A percentile compares a stretch with the other conserved stretches of the same genome.
Evolutionary conservation across 176 grass and related monocot genomes (phyloP).

Genomic region (Phyllostachys edulis): DNA sequence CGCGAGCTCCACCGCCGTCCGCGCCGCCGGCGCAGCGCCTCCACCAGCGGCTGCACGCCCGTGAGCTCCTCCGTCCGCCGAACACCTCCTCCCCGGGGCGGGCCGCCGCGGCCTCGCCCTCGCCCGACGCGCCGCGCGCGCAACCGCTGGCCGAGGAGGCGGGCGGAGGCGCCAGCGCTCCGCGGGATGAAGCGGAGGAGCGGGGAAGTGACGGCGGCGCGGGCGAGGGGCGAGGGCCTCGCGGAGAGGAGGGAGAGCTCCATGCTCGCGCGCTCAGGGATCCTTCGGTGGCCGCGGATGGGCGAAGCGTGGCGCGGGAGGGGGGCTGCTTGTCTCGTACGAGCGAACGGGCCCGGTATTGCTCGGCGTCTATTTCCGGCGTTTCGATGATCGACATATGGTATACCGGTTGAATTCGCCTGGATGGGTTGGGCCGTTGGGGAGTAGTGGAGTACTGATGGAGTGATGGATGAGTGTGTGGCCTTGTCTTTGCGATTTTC

Average conservation of each 20-base stretch:
- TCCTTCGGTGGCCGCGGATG: neutral
- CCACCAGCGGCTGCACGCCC: constrained; percentile 58
- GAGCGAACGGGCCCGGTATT: neutral
- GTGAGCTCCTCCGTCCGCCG: constrained; percentile 58
- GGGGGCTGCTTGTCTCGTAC: too few species aligned
- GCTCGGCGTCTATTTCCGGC: neutral
- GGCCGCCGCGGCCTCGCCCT: neutral
- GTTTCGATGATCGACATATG: too few species aligned
- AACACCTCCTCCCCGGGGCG: constrained; percentile 34
- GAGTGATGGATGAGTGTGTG: neutral
- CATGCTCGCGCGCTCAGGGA: neutral
- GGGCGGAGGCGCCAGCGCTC: constrained; percentile 10
- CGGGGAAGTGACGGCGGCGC: neutral
- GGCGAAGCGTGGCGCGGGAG: neutral
- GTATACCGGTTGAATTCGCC: too few species aligned
- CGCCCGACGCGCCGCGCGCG: constrained; percentile 6
- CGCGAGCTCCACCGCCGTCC: constrained; percentile 57
- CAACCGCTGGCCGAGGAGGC: constrained; percentile 12
- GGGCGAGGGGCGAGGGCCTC: neutral
- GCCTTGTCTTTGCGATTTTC: neutral
- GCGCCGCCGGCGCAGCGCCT: constrained; percentile 57
- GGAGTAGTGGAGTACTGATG: too few species aligned
- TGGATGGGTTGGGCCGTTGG: neutral
- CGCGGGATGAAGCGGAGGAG: constrained; percentile 40
- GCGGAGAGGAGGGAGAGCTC: constrained; percentile 27